Conservation (phyloP, 768 basidiomycete species). For the Suillus fuscotomentosus region DNA sequence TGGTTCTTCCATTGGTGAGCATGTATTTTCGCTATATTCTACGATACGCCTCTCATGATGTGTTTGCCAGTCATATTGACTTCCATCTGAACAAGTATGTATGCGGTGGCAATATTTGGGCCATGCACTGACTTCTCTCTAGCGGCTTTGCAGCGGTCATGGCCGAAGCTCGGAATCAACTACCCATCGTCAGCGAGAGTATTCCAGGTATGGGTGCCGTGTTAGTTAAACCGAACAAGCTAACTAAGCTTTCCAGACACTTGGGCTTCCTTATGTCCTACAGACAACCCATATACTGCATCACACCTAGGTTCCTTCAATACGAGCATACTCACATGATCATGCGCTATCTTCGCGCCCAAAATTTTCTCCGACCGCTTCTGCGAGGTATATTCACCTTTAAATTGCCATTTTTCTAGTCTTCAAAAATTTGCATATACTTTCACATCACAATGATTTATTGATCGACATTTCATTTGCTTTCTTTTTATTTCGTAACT, state of each 20-base stretch:
- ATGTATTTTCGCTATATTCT: neutral
- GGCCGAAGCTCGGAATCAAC: constrained; percentile 23
- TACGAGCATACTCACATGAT: neutral
- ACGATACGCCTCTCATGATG: constrained; percentile 1
- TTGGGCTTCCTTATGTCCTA: constrained; percentile 11
- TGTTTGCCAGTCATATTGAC: constrained; percentile 27
- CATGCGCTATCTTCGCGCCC: neutral
- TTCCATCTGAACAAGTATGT: constrained; percentile 27
- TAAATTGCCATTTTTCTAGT: no score
- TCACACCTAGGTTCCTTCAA: neutral
- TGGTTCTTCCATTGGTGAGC: constrained; percentile 48
- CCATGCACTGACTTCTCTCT: constrained; percentile 6
- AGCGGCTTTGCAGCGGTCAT: constrained; percentile 32
- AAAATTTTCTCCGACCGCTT: neutral
- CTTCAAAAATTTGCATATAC: neutral
- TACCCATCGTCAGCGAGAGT: neutral
- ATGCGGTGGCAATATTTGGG: neutral
- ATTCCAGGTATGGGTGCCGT: constrained; percentile 18
- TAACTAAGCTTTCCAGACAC: constrained; percentile 12
- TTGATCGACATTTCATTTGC: neutral
- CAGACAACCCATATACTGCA: constrained; percentile 1
- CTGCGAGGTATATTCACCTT: neutral
- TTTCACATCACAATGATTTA: neutral
- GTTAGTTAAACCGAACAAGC: neutral
- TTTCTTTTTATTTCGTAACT: neutral